Evolutionary conservation across 1,284 basidiomycete genomes (phyloP).

Genomic region (Marasmius fiardii): DNA sequence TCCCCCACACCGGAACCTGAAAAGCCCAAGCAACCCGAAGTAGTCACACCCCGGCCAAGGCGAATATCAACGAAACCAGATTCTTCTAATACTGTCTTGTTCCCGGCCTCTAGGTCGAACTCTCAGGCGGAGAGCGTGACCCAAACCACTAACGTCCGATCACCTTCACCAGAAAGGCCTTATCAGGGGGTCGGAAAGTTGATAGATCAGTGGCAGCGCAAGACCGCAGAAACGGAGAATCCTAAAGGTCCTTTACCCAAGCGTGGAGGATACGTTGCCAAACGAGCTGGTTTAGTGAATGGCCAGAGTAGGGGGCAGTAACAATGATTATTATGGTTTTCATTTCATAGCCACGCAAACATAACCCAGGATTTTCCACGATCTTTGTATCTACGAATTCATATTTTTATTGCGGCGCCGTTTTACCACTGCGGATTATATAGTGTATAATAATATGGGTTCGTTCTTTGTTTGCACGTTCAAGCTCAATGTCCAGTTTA

Average conservation of each 20-base stretch:
- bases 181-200: conserved; percentile 78
- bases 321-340: not conserved
- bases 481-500: not conserved
- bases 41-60: conserved; percentile 8
- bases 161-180: conserved; percentile 68
- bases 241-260: conserved; percentile 28
- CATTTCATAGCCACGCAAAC: not conserved
- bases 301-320: conserved; percentile 21
- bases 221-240: conserved; percentile 57
- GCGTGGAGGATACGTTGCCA: conserved; percentile 34
- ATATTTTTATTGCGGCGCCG: not conserved
- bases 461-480: not conserved
- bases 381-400: not conserved
- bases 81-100: conserved; percentile 4
- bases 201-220: conserved; percentile 82
- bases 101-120: conserved; percentile 23
- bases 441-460: not conserved
- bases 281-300: conserved; percentile 38
- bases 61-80: conserved; percentile 12
- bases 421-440: not conserved
- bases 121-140: conserved; percentile 27
- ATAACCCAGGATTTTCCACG: not conserved
- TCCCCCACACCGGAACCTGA: conserved; percentile 3
- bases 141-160: conserved; percentile 24
- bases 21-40: conserved; percentile 1